A percentile compares a stretch with the other conserved stretches of the same genome.
Evolutionary conservation across 2,329 filamentous ascomycete genomes (phyloP).

Genomic region (Blastomyces gilchristii): DNA sequence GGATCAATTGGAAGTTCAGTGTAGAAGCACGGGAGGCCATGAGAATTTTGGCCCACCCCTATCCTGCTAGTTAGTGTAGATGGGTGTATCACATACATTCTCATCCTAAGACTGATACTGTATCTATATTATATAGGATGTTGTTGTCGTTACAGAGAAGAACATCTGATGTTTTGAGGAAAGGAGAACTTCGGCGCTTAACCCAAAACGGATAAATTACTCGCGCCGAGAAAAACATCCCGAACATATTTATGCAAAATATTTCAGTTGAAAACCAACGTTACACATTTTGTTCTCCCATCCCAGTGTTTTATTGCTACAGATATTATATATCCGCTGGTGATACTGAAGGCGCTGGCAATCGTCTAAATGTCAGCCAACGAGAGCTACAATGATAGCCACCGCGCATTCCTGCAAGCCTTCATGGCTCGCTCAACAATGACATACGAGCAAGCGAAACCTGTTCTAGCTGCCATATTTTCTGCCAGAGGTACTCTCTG

Average conservation of each 20-base stretch:
- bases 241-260: neutral
- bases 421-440: constrained; percentile 69
- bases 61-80: neutral
- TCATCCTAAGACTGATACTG: neutral
- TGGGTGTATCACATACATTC: neutral
- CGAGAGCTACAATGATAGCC: constrained; percentile 49
- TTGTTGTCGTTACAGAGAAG: neutral
- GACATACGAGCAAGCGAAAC: constrained; percentile 62
- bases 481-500: constrained; percentile 41
- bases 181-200: neutral
- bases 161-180: too few species aligned
- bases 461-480: constrained; percentile 66
- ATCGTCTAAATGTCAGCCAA: constrained; percentile 9
- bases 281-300: neutral
- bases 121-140: neutral
- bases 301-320: neutral
- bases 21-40: neutral
- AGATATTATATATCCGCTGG: neutral
- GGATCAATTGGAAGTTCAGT: neutral
- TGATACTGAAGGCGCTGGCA: neutral
- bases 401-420: constrained; percentile 84
- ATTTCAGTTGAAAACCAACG: neutral
- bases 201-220: constrained; percentile 4
- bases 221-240: neutral
- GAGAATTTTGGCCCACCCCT: neutral